Conservation (phyloP, 2,329 filamentous ascomycete genomes). For the Fusarium secorum region DNA sequence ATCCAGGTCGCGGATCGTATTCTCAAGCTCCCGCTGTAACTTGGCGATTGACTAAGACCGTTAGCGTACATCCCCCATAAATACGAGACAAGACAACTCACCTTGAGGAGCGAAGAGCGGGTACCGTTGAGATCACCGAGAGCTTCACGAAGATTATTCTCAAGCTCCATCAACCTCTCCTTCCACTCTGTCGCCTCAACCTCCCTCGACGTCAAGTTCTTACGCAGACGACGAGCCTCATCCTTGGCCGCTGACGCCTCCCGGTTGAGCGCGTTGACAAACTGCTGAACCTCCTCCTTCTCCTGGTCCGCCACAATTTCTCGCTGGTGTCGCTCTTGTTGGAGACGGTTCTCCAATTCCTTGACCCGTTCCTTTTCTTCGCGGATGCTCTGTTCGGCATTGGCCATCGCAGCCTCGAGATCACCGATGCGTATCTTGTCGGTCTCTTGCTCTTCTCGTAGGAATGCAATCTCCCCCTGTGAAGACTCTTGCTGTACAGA, state of each 20-base stretch:
- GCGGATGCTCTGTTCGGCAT: conserved; percentile 78
- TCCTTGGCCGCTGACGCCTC: conserved; percentile 85
- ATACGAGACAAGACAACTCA: conserved; percentile 47
- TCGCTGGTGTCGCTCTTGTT: conserved; percentile 82
- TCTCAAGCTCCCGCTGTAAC: conserved; percentile 86
- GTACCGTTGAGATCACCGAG: conserved; percentile 89
- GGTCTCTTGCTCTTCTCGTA: conserved; percentile 93
- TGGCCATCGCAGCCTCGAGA: conserved; percentile 82
- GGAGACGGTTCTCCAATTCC: conserved; percentile 78
- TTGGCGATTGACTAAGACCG: conserved; percentile 77
- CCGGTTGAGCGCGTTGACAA: conserved; percentile 90
- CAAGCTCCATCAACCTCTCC: conserved; percentile 86
- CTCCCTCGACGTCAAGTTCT: conserved; percentile 82
- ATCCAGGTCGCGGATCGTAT: conserved; percentile 83
- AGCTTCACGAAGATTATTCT: conserved; percentile 85
- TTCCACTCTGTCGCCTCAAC: conserved; percentile 92
- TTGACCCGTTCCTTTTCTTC: conserved; percentile 81
- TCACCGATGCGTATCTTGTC: conserved; percentile 99
- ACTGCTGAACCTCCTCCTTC: conserved; percentile 93
- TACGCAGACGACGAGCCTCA: conserved; percentile 81
- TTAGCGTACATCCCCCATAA: conserved; percentile 19
- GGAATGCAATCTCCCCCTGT: conserved; percentile 91
- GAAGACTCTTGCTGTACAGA: conserved; percentile 92
- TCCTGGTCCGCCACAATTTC: conserved; percentile 87
- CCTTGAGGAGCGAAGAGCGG: conserved; percentile 82